phyloP scores from a whole-genome alignment of 2,329 filamentous ascomycete species.

The Pseudogymnoascus sp. region DNA sequence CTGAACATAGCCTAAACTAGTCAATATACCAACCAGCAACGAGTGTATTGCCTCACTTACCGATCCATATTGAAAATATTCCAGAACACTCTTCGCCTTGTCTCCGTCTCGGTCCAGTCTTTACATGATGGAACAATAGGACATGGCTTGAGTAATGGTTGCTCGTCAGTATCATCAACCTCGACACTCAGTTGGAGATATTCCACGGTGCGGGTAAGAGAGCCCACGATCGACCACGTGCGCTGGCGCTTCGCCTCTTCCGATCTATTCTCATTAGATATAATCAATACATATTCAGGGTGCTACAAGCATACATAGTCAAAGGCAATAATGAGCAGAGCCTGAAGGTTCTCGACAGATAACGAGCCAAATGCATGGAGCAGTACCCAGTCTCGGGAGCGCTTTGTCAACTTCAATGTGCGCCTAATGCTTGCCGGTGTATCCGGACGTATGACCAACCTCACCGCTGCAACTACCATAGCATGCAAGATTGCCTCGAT shows the following conservation, averaged over 20 bases:
- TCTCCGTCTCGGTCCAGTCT: constrained; percentile 34
- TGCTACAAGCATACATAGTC: constrained; percentile 26
- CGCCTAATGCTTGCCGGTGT: constrained; percentile 19
- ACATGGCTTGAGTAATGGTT: constrained; percentile 26
- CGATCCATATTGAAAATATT: constrained; percentile 35
- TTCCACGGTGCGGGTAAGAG: constrained; percentile 33
- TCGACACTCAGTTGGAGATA: constrained; percentile 33
- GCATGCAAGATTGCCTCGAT: constrained; percentile 32
- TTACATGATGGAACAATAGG: constrained; percentile 25
- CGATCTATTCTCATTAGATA: constrained; percentile 22
- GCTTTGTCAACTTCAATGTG: constrained; percentile 11
- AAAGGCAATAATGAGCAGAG: constrained; percentile 33
- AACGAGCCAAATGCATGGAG: constrained; percentile 29
- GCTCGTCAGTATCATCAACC: constrained; percentile 23
- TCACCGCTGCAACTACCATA: constrained; percentile 27
- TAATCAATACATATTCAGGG: background rate
- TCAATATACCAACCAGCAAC: background rate
- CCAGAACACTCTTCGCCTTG: constrained; percentile 37
- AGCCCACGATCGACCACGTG: constrained; percentile 35
- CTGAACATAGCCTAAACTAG: constrained; percentile 13
- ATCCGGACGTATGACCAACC: constrained; percentile 24
- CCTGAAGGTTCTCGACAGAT: constrained; percentile 33
- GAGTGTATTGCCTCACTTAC: background rate
- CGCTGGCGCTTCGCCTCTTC: constrained; percentile 27
- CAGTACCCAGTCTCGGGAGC: constrained; percentile 25